Percentiles rank a stretch among this genome's conserved stretches.
Evolutionary conservation across 2,329 filamentous ascomycete species (phyloP).

Genomic region (Colletotrichum sp.): DNA sequence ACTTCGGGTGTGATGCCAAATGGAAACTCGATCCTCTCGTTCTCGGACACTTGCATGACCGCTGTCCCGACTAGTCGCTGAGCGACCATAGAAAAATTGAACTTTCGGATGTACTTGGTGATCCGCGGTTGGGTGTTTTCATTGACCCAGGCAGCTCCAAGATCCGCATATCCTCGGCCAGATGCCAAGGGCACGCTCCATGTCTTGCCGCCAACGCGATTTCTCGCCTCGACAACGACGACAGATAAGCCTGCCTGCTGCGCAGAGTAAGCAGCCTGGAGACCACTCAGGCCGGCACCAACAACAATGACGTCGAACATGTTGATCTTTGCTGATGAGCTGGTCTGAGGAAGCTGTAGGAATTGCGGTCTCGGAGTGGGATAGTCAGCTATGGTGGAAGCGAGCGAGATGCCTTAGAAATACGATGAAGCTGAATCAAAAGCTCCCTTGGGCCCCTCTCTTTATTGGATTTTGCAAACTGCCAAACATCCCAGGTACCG

Average conservation of each 20-base stretch:
- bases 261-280: slow-evolving; percentile 35
- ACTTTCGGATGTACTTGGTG: slow-evolving; percentile 27
- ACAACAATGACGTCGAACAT: slow-evolving; percentile 38
- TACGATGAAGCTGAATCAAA: background rate
- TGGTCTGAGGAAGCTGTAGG: background rate
- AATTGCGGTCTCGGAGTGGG: background rate
- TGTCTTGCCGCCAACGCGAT: slow-evolving; percentile 46
- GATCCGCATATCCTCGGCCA: slow-evolving; percentile 26
- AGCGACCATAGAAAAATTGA: slow-evolving; percentile 30
- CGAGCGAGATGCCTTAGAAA: background rate
- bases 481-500: background rate
- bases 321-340: background rate
- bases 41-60: slow-evolving; percentile 30
- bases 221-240: slow-evolving; percentile 42
- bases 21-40: slow-evolving; percentile 29
- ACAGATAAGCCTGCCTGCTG: slow-evolving; percentile 33
- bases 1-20: slow-evolving; percentile 36
- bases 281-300: slow-evolving; percentile 41
- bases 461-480: background rate
- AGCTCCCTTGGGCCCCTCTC: background rate
- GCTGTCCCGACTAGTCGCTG: slow-evolving; percentile 33
- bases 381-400: background rate
- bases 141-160: slow-evolving; percentile 26
- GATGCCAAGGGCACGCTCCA: slow-evolving; percentile 27
- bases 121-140: slow-evolving; percentile 36